A percentile compares a stretch with the other conserved stretches of the same genome.
Conservation (phyloP, 1,284 basidiomycete species). For the Apiotrichum laibachii region DNA sequence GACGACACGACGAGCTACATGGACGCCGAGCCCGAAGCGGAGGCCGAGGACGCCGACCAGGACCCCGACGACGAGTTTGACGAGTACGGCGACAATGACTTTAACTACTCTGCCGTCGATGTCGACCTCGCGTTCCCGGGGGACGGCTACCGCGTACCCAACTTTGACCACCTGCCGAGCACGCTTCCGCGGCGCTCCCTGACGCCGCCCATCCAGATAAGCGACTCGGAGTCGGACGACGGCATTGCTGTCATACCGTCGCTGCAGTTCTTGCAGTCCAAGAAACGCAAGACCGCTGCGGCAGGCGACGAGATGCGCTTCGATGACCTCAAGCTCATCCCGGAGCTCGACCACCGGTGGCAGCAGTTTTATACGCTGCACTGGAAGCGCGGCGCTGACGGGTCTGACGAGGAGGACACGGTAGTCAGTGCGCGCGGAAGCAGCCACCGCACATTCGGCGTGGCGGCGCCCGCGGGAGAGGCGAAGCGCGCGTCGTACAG, state of each 20-base stretch:
- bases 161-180: conserved; percentile 10
- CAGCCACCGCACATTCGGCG: neutral
- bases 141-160: neutral
- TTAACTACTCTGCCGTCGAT: neutral
- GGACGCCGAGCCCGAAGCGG: conserved; percentile 1
- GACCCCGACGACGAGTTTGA: neutral
- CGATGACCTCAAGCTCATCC: conserved; percentile 20
- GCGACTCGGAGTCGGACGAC: conserved; percentile 1
- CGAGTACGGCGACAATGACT: neutral
- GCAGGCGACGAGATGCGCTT: neutral
- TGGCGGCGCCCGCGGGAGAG: conserved; percentile 1
- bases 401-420: neutral
- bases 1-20: neutral
- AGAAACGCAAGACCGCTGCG: no score
- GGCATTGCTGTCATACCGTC: no score
- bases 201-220: neutral
- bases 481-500: neutral
- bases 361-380: conserved; percentile 38
- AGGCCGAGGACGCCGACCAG: conserved; percentile 20
- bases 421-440: no score
- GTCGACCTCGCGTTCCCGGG: neutral
- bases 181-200: conserved; percentile 5
- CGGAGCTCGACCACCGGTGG: conserved; percentile 19
- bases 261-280: no score
- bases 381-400: conserved; percentile 38